Evolutionary conservation across 805 yeast species (phyloP).

Genomic region (Alloascoidea hylecoeti): DNA sequence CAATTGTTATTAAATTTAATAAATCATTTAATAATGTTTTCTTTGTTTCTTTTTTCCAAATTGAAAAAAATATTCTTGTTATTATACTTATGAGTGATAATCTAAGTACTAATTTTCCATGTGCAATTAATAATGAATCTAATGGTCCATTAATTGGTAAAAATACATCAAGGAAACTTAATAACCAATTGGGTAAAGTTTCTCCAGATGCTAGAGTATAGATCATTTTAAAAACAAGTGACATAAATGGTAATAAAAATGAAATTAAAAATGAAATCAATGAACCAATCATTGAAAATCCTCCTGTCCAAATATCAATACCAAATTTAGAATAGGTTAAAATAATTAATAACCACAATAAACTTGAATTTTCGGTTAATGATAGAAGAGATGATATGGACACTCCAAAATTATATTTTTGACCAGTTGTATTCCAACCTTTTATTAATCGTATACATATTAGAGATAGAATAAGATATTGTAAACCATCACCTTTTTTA

Average conservation of each 20-base stretch:
- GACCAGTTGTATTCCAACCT: slow-evolving; percentile 87
- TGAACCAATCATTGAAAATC: slow-evolving; percentile 12
- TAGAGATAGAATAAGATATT: slow-evolving; percentile 3
- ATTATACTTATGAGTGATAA: not conserved
- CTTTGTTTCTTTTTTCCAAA: slow-evolving; percentile 8
- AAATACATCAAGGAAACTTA: not conserved
- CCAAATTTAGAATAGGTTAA: slow-evolving; percentile 22
- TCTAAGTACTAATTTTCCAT: not conserved
- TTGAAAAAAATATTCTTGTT: slow-evolving; percentile 4
- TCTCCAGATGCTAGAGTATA: slow-evolving; percentile 44
- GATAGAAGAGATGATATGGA: not conserved
- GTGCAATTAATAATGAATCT: not conserved
- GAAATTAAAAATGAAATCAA: slow-evolving; percentile 28
- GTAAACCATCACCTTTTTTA: not conserved
- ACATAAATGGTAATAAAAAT: slow-evolving; percentile 27
- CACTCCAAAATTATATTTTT: slow-evolving; percentile 38
- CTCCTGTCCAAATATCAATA: slow-evolving; percentile 13
- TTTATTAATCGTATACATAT: slow-evolving; percentile 42
- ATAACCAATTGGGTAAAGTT: slow-evolving; percentile 25
- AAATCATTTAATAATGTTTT: slow-evolving; percentile 19
- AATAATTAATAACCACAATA: slow-evolving; percentile 34
- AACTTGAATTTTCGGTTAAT: slow-evolving; percentile 9
- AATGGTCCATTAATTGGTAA: not conserved
- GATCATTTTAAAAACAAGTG: slow-evolving; percentile 39
- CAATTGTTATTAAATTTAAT: slow-evolving; percentile 20